Percentiles rank a stretch among this genome's conserved stretches.
phyloP scores from a whole-genome alignment of 2,329 filamentous ascomycete genomes.

The Microcera coccophila region DNA sequence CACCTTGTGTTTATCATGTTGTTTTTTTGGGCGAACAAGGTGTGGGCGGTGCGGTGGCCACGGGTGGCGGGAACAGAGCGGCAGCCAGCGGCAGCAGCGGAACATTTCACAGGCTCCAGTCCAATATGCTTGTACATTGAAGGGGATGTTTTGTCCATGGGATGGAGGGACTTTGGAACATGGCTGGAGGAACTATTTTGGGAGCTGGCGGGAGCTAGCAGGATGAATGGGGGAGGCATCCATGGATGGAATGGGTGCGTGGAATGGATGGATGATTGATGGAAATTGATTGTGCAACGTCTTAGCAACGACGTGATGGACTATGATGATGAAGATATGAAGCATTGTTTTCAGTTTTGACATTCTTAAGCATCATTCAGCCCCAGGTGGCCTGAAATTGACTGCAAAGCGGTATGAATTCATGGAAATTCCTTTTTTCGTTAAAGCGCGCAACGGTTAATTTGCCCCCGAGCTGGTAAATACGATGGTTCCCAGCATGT shows the following conservation, averaged over 20 bases:
- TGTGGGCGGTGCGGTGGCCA: conserved; percentile 8
- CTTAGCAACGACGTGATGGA: conserved; percentile 21
- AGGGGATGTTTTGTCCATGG: conserved; percentile 14
- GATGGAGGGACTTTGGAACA: conserved; percentile 5
- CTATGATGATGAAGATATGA: conserved; percentile 27
- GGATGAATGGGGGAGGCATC: conserved; percentile 2
- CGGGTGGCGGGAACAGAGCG: conserved; percentile 14
- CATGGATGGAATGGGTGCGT: not conserved
- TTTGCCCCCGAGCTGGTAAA: not conserved
- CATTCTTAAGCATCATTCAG: conserved; percentile 22
- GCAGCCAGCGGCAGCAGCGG: conserved; percentile 20
- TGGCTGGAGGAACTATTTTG: conserved; percentile 1
- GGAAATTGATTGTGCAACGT: conserved; percentile 15
- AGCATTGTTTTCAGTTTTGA: conserved; percentile 18
- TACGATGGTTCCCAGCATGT: not conserved
- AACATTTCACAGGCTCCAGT: conserved; percentile 25
- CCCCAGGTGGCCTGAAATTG: conserved; percentile 21
- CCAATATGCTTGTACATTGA: conserved; percentile 21
- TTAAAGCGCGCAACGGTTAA: too few relatives aligned
- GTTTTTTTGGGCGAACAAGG: conserved; percentile 20
- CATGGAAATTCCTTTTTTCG: too few relatives aligned
- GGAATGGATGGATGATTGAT: conserved; percentile 6
- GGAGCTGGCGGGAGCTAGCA: conserved; percentile 2
- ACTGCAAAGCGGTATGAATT: not conserved
- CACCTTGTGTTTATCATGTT: conserved; percentile 9